Base-by-base conservation (phyloP, 305 asterid species). In the Fraxinus angustifolia region DNA sequence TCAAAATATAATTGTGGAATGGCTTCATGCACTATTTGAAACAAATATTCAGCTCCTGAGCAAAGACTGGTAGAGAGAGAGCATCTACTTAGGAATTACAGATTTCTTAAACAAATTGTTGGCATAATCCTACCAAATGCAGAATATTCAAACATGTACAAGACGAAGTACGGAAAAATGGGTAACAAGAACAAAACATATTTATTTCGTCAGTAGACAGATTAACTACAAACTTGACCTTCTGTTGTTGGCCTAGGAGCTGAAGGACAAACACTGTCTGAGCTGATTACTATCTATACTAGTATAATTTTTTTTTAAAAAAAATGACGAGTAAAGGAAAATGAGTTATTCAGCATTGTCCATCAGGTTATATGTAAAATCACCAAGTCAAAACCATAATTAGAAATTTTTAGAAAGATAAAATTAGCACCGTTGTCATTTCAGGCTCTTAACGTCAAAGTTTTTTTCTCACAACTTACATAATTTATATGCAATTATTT, bases 1-100 rank as follows among this genome's bases (percentile, higher is more conserved):
- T 96, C 93, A 76, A 84, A 90, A 87, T 77, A 87, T 75, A 82
- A 77, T 84, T 80, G 90, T 35, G 97, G 98, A 83, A 92, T 87
- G 83, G 97, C 95, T 67, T 91, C 98, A 70, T 84, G 89, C 84
- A 94, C 98, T 85, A 91, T 83, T 85, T 92, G 96, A 88, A 89
- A 88, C 92, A 96, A 90, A 87, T 78, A 93, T 82, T 94, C 99
- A 60, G 98, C 93, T 82, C 97, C 98, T 79, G 99, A 88, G 89
- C 95, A 93, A 75, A 94, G 87, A 85, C 99, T 95, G 87, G 75
- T 35, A 75, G 36, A 65, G 36, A 65, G 36, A 73, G 79, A 78
- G 35, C 77, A 75, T 34, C 36, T 10, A 17, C 17, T 70, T 38
- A 78, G 72, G 11, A 74, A 56, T 31, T 10, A 70, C 31, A 76